These are phyloP conservation scores for Septoria petroselini DNA, from an alignment of 2,329 filamentous ascomycete species.

Conservation along the genomic window DNA sequence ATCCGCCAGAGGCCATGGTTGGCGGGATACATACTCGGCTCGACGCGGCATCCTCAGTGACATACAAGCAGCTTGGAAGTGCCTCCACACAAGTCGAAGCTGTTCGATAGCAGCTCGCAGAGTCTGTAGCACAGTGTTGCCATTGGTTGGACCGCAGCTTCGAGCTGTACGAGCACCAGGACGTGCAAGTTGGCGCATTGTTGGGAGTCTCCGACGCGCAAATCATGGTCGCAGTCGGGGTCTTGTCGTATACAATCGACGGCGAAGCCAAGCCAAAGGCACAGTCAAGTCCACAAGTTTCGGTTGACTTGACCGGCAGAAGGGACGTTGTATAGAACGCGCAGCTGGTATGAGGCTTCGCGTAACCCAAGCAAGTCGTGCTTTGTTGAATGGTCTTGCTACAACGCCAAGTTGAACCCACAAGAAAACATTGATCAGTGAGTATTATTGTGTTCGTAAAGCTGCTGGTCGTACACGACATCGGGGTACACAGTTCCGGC, in stretches of 20 bases:
- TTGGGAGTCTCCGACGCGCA: not conserved
- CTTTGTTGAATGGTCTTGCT: not conserved
- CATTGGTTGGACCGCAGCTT: not conserved
- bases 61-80: slow-evolving; percentile 1
- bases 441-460: not conserved
- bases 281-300: too few species aligned
- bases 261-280: too few species aligned
- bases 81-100: slow-evolving; percentile 1
- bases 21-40: not conserved
- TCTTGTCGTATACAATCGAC: too few species aligned
- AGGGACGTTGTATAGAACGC: not conserved
- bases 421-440: not conserved
- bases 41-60: not conserved
- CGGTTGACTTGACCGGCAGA: too few species aligned
- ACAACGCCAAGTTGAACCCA: not conserved
- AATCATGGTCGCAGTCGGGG: not conserved
- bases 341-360: not conserved
- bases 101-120: not conserved
- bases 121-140: not conserved
- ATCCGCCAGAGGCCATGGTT: slow-evolving; percentile 2
- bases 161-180: slow-evolving; percentile 3
- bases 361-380: not conserved
- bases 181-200: not conserved
- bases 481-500: slow-evolving; percentile 1
- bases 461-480: not conserved